Percentiles rank a stretch among this genome's conserved stretches.
Evolutionary conservation across 371 early-diverging fungal species (phyloP).

Genomic region (Zancudomyces culisetae): DNA sequence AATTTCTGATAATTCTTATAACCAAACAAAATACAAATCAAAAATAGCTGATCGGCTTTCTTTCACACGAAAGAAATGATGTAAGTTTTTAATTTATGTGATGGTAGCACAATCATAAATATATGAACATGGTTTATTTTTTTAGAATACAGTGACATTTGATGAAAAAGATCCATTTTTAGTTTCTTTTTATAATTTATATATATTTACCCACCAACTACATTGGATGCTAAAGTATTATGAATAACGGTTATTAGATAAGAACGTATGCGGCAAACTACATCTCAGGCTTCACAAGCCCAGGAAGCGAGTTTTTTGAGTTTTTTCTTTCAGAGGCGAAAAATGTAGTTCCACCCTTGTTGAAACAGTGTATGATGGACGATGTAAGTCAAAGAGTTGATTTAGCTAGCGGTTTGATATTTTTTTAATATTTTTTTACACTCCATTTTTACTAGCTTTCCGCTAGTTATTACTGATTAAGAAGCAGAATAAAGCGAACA

Average conservation of each 20-base stretch:
- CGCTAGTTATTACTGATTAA: too few relatives aligned
- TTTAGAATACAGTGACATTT: too few relatives aligned
- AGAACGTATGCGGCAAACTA: constrained; percentile 49
- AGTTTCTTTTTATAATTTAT: neutral
- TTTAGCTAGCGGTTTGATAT: too few relatives aligned
- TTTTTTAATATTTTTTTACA: too few relatives aligned
- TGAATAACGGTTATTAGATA: constrained; percentile 16
- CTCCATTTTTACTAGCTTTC: too few relatives aligned
- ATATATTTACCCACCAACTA: neutral
- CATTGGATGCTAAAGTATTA: neutral
- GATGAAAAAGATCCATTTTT: neutral
- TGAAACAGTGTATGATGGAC: constrained; percentile 44
- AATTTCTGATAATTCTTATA: neutral
- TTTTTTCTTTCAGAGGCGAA: constrained; percentile 37
- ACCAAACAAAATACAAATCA: neutral
- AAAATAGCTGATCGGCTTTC: constrained; percentile 8
- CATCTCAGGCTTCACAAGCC: constrained; percentile 49
- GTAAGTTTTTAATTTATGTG: neutral
- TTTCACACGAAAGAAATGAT: constrained; percentile 1
- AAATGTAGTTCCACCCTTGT: constrained; percentile 41
- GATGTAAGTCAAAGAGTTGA: constrained; percentile 43
- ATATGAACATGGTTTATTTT: too few relatives aligned
- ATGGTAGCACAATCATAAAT: too few relatives aligned
- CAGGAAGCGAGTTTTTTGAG: constrained; percentile 34
- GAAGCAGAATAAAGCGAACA: neutral